Base-by-base conservation (phyloP, 2,329 filamentous ascomycete genomes). In the Hymenoscyphus linearis region DNA sequence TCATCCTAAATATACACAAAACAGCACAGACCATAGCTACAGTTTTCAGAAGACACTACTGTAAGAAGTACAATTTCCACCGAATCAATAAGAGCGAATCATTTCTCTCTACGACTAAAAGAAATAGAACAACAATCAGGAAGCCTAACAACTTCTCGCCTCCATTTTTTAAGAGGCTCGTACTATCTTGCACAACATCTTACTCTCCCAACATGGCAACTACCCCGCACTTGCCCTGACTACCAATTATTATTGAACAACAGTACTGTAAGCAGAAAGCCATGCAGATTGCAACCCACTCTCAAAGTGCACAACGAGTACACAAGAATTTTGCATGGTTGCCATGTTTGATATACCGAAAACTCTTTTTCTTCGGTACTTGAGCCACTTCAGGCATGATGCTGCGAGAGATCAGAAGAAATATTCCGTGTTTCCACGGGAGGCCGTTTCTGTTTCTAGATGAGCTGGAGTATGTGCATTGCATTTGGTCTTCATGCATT, bases 21-120 rank as follows among this genome's bases (percentile, higher is more conserved):
- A n/a, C 22, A 31, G 58, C 58, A 56, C 58, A 55, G 58, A 56
- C 58, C 53, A 50, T 25, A 16, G 16, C 25, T 25, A 34, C 36
- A 9, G 27, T 26, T 64, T 64, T 57, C 22, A 60, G 62, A 64
- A 64, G 55, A 56, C 62, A 58, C 62, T 57, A n/a, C n/a, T n/a
- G n/a, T n/a, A 62, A 64, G 60, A 62, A 61, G 31, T 52, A 57
- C 44, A 60, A 56, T 56, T 55, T 55, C 55, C 36, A 60, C 53
- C 26, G 55, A 16, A 44, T 26, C 3, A 22, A n/a, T 25, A n/a
- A 35, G 26, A 55, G 27, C 31, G 31, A 37, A 36, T 55, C 53
- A 55, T 18, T 16, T 14, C 34, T 10, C 40, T 16, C 40, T 18
- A 16, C 18, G 40, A 16, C 40, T 44, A 25, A 25, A 25, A 22